phyloP scores from a whole-genome alignment of 805 yeast genomes.

The Wickerhamomyces sydowiorum region DNA sequence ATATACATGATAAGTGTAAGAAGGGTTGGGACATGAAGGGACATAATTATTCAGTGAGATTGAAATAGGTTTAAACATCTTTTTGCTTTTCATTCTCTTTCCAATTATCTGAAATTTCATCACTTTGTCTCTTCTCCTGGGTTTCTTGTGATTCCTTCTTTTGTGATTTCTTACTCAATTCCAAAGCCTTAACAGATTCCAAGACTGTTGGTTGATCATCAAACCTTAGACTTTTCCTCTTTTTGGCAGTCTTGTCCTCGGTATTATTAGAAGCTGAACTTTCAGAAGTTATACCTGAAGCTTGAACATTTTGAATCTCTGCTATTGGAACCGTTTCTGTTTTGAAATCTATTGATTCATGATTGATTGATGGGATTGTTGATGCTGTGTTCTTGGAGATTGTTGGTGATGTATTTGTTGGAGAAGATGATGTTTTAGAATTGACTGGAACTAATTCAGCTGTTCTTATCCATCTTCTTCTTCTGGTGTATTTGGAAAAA shows the following conservation, averaged over 20 bases:
- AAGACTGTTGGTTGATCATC: slow-evolving; percentile 30
- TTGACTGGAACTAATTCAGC: slow-evolving; percentile 65
- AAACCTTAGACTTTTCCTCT: slow-evolving; percentile 39
- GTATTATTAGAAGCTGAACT: slow-evolving; percentile 3
- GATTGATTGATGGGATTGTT: neutral
- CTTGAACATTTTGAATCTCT: slow-evolving; percentile 18
- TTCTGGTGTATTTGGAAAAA: slow-evolving; percentile 84
- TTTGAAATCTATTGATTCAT: neutral
- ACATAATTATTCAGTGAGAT: too few species aligned
- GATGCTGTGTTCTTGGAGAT: neutral
- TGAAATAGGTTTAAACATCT: neutral
- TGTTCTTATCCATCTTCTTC: slow-evolving; percentile 93
- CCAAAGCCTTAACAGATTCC: slow-evolving; percentile 17
- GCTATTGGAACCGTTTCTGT: slow-evolving; percentile 11
- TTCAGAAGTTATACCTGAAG: slow-evolving; percentile 9
- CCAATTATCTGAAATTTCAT: neutral
- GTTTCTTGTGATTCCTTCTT: slow-evolving; percentile 4
- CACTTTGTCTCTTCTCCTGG: neutral
- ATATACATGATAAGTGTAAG: too few species aligned
- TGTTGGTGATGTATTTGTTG: neutral
- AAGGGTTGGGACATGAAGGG: too few species aligned
- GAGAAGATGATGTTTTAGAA: slow-evolving; percentile 7
- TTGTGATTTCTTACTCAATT: slow-evolving; percentile 8
- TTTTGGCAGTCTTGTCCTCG: slow-evolving; percentile 15
- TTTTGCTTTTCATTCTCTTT: neutral